A percentile compares a stretch with the other conserved stretches of the same genome.
Evolutionary conservation across 2,329 filamentous ascomycete genomes (phyloP).

Genomic region (Myriosclerotinia duriaeana): DNA sequence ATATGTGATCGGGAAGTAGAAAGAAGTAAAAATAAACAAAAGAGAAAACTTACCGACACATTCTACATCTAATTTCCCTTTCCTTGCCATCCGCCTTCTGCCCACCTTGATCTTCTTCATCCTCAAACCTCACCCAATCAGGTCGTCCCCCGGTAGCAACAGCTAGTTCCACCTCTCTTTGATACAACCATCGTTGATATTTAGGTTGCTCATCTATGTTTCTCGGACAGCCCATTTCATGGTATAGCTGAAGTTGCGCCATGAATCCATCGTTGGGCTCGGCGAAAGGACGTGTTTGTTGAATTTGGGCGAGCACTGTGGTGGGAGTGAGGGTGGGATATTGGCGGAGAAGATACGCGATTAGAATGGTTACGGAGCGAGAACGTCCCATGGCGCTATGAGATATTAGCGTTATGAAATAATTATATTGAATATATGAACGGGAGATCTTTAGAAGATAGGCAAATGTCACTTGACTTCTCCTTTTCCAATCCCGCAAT

Average conservation of each 20-base stretch:
- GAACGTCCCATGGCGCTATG: slow-evolving; percentile 92
- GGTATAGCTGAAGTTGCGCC: slow-evolving; percentile 82
- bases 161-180: slow-evolving; percentile 63
- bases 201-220: slow-evolving; percentile 66
- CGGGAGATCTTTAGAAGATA: neutral
- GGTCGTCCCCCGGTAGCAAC: slow-evolving; percentile 77
- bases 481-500: neutral
- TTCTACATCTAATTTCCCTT: slow-evolving; percentile 78
- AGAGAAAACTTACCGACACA: slow-evolving; percentile 63
- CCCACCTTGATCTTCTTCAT: slow-evolving; percentile 52
- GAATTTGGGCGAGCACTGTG: slow-evolving; percentile 68
- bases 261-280: slow-evolving; percentile 93
- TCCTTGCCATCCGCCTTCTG: slow-evolving; percentile 27
- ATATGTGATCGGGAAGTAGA: neutral
- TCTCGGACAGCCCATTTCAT: slow-evolving; percentile 77
- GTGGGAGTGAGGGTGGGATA: slow-evolving; percentile 49
- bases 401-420: slow-evolving; percentile 25
- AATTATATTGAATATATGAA: neutral
- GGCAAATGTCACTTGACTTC: slow-evolving; percentile 1
- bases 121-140: slow-evolving; percentile 77
- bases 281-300: slow-evolving; percentile 69
- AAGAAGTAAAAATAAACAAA: neutral
- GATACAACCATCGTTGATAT: slow-evolving; percentile 79
- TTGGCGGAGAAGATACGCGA: slow-evolving; percentile 80
- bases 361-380: slow-evolving; percentile 78